phyloP scores from a whole-genome alignment of 306 rosid genomes.

The Trifolium repens region DNA sequence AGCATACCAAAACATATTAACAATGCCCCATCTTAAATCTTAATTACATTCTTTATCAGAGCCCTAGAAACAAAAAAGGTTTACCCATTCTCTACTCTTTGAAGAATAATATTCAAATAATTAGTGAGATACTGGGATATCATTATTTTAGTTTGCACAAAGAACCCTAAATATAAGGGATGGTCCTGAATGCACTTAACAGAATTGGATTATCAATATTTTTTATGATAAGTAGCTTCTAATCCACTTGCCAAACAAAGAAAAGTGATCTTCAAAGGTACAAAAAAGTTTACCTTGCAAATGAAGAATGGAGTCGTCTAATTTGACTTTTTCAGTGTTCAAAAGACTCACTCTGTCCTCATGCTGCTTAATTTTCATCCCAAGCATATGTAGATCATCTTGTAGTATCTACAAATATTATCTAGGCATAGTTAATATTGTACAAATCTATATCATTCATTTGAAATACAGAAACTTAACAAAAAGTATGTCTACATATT shows the following conservation, averaged over 20 bases:
- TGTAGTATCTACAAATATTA: conserved; percentile 71
- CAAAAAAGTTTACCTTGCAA: conserved; percentile 67
- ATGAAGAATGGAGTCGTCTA: conserved; percentile 72
- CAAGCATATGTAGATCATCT: conserved; percentile 71
- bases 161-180: too few relatives aligned
- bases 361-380: conserved; percentile 74
- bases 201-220: conserved; percentile 26
- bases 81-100: too few relatives aligned
- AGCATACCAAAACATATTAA: conserved; percentile 11
- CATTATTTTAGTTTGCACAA: too few relatives aligned
- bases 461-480: conserved; percentile 29
- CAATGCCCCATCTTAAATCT: not conserved
- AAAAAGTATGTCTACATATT: conserved; percentile 1
- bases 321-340: conserved; percentile 61
- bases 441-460: conserved; percentile 9
- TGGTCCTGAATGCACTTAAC: not conserved
- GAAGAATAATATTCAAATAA: too few relatives aligned
- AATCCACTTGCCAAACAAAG: conserved; percentile 27
- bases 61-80: too few relatives aligned
- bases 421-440: conserved; percentile 39
- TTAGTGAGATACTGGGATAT: too few relatives aligned
- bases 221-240: conserved; percentile 19
- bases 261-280: conserved; percentile 37
- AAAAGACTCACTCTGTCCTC: conserved; percentile 68
- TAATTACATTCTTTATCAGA: too few relatives aligned